Evolutionary conservation across 1,284 basidiomycete genomes (phyloP).

Genomic region (Tilletia setariae): DNA sequence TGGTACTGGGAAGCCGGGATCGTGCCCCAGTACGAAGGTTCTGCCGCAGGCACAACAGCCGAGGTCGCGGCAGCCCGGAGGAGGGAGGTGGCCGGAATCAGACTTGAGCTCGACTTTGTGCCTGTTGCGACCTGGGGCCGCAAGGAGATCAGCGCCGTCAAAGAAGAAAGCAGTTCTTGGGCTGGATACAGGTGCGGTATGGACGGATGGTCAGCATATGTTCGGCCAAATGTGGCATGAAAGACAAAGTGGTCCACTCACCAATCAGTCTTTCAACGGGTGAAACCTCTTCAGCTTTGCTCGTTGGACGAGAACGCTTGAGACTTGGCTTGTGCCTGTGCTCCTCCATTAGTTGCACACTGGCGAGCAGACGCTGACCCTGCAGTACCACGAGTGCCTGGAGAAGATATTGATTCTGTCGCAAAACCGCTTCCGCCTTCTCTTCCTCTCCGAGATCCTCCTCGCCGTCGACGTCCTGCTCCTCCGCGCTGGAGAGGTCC

Average conservation of each 20-base stretch:
- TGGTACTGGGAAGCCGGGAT: neutral
- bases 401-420: conserved; percentile 9
- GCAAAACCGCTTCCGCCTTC: neutral
- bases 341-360: neutral
- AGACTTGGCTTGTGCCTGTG: neutral
- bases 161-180: neutral
- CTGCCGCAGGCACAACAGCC: neutral
- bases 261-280: conserved; percentile 10
- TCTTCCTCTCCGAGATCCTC: neutral
- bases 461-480: neutral
- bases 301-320: neutral
- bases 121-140: neutral
- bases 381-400: conserved; percentile 10
- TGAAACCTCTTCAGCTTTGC: neutral
- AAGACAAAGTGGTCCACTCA: neutral
- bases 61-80: neutral
- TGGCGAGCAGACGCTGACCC: conserved; percentile 3
- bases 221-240: neutral
- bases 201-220: neutral
- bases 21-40: conserved; percentile 8
- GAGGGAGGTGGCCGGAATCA: neutral
- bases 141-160: neutral
- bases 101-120: neutral
- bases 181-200: neutral
- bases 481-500: neutral